Evolutionary conservation across 2,329 filamentous ascomycete genomes (phyloP), one percentile per base, ranked within the genome.

Genomic region (Sclerotinia subarctica): DNA sequence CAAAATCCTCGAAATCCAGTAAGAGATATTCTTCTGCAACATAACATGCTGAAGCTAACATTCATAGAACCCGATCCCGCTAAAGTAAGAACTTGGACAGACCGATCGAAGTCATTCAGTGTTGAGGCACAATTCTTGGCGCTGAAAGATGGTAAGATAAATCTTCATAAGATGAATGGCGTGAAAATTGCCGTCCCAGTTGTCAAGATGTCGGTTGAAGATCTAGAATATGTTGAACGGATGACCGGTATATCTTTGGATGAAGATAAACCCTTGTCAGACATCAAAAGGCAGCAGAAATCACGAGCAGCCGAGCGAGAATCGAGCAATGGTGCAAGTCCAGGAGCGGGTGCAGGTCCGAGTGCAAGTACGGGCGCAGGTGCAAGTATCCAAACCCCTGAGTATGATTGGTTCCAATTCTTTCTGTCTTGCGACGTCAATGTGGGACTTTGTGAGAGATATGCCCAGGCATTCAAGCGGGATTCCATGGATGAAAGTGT

Each of bases 321-420:
- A 32, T 29, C 44, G 74, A 79, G 79, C 52, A 58, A 67, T 57
- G 67, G 66, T 68, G 82, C 85, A 8, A 90, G 89, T 19, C 82
- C 85, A 11, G 90, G 90, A 17, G 89, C 86, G n/a, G 84, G 85
- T 19, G 89, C 86, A 21, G 84, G 85, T 19, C 89, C 86, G 21
- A 84, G 85, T 19, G 89, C 86, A n/a, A 84, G 85, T 17, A 42
- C 15, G 38, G 38, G 13, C 19, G 82, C 85, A 11, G 90, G 90
- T 17, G 89, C 86, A n/a, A 85, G 85, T 1, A 81, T 93, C 44
- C 84, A 90, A 72, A 82, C 84, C 78, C 84, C 90, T 0, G 90
- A 95, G 59, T 96, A 98, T 78, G 95, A 99, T 78, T 99, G 95
- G 95, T 99, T 99, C 76, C 93, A 97, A 77, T 98, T 99, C 81